A percentile compares a stretch with the other conserved stretches of the same genome.
These are phyloP conservation scores for Macrotyloma uniflorum DNA, from an alignment of 306 rosid species.

Conservation along the genomic window DNA sequence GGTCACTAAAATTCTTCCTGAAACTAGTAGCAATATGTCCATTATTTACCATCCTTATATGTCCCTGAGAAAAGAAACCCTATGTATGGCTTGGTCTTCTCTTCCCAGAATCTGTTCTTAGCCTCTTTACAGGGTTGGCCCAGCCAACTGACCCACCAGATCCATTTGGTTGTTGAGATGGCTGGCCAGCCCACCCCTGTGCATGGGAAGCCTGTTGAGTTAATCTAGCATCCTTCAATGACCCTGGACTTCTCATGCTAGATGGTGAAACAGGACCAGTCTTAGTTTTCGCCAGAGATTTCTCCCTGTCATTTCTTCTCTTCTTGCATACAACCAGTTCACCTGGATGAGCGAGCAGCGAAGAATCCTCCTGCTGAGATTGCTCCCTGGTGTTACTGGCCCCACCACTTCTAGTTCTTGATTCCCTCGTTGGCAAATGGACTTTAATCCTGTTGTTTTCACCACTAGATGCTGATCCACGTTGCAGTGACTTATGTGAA, in stretches of 20 bases:
- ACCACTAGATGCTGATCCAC: conserved; percentile 52
- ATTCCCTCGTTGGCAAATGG: conserved; percentile 64
- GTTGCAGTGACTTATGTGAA: conserved; percentile 65
- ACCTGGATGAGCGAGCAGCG: conserved; percentile 87
- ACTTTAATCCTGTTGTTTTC: conserved; percentile 70
- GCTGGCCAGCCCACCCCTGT: conserved; percentile 72
- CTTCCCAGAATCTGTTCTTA: conserved; percentile 94
- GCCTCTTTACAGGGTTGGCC: conserved; percentile 96
- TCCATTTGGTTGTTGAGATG: conserved; percentile 63
- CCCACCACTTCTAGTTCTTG: conserved; percentile 62
- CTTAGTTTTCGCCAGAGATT: conserved; percentile 64
- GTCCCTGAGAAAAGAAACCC: conserved; percentile 30
- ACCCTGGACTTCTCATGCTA: conserved; percentile 63
- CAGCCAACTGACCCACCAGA: conserved; percentile 77
- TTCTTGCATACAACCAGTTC: conserved; percentile 96
- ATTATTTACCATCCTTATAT: conserved; percentile 36
- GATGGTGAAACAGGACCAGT: conserved; percentile 82
- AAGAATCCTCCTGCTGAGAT: conserved; percentile 68
- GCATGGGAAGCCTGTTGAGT: conserved; percentile 51
- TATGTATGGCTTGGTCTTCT: conserved; percentile 89
- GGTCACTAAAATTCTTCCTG: conserved; percentile 50
- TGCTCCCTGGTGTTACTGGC: conserved; percentile 64
- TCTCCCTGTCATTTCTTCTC: conserved; percentile 96
- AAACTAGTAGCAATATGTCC: conserved; percentile 44
- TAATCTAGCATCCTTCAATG: conserved; percentile 66